Evolutionary conservation across 2,329 filamentous ascomycete species (phyloP).

Genomic region (Diaporthe caulivora): DNA sequence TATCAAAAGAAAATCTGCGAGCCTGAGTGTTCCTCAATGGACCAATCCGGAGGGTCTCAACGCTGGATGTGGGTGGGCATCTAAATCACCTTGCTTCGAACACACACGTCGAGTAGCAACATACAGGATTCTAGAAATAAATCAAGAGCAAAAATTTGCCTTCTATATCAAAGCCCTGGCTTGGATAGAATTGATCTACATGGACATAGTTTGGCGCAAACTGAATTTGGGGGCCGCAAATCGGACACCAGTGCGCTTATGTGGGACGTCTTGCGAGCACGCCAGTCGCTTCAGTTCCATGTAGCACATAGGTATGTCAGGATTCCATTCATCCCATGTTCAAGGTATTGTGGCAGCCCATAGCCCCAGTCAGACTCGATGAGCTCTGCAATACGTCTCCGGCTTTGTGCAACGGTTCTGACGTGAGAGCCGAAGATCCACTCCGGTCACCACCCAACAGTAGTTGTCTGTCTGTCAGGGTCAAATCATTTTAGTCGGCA

Average conservation of each 20-base stretch:
- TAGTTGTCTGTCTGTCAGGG: not conserved
- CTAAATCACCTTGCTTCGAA: not conserved
- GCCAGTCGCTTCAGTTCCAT: not conserved
- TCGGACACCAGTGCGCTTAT: not conserved
- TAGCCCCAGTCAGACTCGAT: not conserved
- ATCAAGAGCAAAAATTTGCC: not conserved
- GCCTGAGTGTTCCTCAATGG: too few relatives aligned
- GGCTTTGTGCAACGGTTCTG: not conserved
- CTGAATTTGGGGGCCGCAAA: not conserved
- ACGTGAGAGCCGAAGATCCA: not conserved
- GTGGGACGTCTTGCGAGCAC: not conserved
- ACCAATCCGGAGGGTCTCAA: too few relatives aligned
- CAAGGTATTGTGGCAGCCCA: not conserved
- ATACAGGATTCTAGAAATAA: not conserved
- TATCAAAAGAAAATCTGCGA: not conserved
- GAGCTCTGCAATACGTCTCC: not conserved
- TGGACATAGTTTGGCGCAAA: not conserved
- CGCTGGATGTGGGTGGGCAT: not conserved
- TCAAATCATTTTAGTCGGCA: not conserved
- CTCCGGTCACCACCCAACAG: not conserved
- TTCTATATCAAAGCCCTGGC: not conserved
- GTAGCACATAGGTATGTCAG: not conserved
- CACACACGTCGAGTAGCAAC: not conserved
- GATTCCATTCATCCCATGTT: constrained; percentile 3
- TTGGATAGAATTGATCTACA: not conserved